Percentiles rank a stretch among this genome's conserved stretches.
These are phyloP conservation scores for Acanthamoeba royreba DNA, from an alignment of 208 protist genomes.

Conservation along the genomic window DNA sequence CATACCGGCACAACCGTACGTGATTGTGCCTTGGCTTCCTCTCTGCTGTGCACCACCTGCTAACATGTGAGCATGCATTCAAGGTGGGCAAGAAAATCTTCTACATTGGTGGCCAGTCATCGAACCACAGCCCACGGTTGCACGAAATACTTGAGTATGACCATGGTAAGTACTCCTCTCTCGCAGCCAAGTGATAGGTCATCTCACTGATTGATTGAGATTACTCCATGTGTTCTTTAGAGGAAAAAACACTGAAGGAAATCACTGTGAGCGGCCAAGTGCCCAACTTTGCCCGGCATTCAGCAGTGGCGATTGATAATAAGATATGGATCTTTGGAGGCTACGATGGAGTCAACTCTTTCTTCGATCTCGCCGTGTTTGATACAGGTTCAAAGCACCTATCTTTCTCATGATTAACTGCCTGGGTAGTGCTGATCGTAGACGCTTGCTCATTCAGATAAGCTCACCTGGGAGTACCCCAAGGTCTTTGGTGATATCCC, in stretches of 20 bases:
- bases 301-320: not conserved
- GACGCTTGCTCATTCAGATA: not conserved
- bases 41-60: not conserved
- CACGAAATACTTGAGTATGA: not conserved
- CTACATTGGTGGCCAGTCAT: not conserved
- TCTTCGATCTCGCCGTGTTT: not conserved
- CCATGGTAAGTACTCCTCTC: too few relatives aligned
- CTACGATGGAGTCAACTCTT: not conserved
- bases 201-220: not conserved
- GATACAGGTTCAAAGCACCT: not conserved
- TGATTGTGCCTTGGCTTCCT: too few relatives aligned
- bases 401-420: not conserved
- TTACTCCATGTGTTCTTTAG: not conserved
- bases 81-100: conserved; percentile 3
- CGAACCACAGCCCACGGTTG: not conserved
- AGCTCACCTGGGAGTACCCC: not conserved
- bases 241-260: too few relatives aligned
- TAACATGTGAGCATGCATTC: not conserved
- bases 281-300: conserved; percentile 3
- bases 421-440: too few relatives aligned
- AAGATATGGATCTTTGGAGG: not conserved
- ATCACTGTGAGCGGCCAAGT: not conserved
- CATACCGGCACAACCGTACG: not conserved
- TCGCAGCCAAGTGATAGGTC: not conserved
- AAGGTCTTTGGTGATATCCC: not conserved